phyloP scores from a whole-genome alignment of 73 alveolate species.

The Paramecium caudatum region DNA sequence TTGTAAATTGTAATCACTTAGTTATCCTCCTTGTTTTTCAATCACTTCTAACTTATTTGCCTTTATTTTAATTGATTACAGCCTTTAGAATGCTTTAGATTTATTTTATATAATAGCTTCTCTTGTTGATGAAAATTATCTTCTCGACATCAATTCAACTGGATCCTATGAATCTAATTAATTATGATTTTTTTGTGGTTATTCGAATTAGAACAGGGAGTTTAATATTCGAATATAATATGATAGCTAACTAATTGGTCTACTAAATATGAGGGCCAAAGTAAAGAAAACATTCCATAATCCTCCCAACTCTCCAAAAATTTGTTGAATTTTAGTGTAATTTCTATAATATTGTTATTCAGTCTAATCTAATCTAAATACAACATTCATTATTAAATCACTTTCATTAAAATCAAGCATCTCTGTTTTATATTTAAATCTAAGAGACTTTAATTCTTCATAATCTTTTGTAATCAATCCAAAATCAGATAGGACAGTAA shows the following conservation, averaged over 20 bases:
- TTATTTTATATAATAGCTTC: constrained; percentile 19
- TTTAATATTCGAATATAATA: constrained; percentile 16
- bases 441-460: background rate
- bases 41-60: constrained; percentile 17
- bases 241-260: constrained; percentile 47
- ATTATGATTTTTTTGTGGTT: background rate
- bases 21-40: background rate
- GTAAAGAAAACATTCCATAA: constrained; percentile 59
- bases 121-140: background rate
- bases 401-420: constrained; percentile 56
- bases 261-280: background rate
- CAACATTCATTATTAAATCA: constrained; percentile 30
- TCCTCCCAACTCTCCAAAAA: constrained; percentile 42
- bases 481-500: background rate
- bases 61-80: constrained; percentile 26
- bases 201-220: constrained; percentile 41
- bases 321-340: background rate
- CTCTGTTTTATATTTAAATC: constrained; percentile 43
- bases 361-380: constrained; percentile 8
- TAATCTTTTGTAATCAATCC: constrained; percentile 1
- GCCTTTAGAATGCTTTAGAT: constrained; percentile 27
- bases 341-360: constrained; percentile 51
- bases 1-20: background rate
- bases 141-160: background rate
- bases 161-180: background rate